Conservation (phyloP, 2,329 filamentous ascomycete species). For the Penicillium sp. region DNA sequence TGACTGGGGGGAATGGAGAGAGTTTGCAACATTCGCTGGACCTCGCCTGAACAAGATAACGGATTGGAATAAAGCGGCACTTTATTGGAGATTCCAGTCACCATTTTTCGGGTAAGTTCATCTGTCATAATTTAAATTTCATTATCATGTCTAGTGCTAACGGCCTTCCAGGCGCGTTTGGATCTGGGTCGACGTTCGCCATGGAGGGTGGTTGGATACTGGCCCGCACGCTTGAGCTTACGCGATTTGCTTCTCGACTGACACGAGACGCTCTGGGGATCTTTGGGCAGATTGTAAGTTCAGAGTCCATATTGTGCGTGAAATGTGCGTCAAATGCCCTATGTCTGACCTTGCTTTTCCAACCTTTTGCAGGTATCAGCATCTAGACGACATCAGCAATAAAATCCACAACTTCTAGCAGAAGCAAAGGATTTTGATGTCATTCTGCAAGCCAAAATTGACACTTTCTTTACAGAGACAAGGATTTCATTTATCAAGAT, state of each 20-base stretch:
- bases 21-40: constrained; percentile 50
- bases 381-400: constrained; percentile 11
- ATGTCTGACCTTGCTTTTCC: not conserved
- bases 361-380: constrained; percentile 8
- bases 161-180: constrained; percentile 34
- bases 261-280: constrained; percentile 31
- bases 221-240: constrained; percentile 33
- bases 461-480: constrained; percentile 31
- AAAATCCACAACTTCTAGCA: constrained; percentile 15
- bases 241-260: constrained; percentile 13
- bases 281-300: constrained; percentile 38
- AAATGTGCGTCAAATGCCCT: not conserved
- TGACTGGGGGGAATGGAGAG: constrained; percentile 43
- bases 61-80: constrained; percentile 46
- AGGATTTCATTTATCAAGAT: constrained; percentile 44
- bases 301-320: not conserved
- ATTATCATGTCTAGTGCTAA: not conserved
- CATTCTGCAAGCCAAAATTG: constrained; percentile 28
- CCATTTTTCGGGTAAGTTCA: constrained; percentile 45
- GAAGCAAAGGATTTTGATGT: constrained; percentile 25
- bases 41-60: constrained; percentile 42
- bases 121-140: not conserved
- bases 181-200: constrained; percentile 46
- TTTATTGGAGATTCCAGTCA: constrained; percentile 58
- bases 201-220: constrained; percentile 48